A percentile compares a stretch with the other conserved stretches of the same genome.
phyloP scores from a whole-genome alignment of 106 monocot species.

The Phalaenopsis equestris region DNA sequence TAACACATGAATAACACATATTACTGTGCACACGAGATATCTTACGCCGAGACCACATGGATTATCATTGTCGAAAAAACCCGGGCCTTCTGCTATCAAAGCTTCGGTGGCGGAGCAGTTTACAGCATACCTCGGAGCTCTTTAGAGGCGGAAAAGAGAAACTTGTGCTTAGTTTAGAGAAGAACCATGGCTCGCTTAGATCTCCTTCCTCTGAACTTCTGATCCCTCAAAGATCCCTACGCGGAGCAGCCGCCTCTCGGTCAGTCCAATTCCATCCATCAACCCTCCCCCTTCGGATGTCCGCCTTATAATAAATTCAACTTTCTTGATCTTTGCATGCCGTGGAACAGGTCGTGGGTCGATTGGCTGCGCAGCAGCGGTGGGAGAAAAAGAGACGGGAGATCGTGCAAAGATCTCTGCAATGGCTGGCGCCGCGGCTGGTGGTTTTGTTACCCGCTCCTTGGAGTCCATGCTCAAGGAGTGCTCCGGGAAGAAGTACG shows the following conservation, averaged over 20 bases:
- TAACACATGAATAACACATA: too few relatives aligned
- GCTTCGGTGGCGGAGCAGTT: too few relatives aligned
- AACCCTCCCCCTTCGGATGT: not conserved
- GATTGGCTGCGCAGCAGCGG: not conserved
- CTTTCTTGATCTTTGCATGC: not conserved
- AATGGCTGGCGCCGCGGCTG: conserved; percentile 86
- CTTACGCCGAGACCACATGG: too few relatives aligned
- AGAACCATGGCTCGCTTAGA: too few relatives aligned
- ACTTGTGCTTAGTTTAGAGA: too few relatives aligned
- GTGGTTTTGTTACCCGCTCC: conserved; percentile 79
- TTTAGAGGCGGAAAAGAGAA: too few relatives aligned
- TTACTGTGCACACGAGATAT: too few relatives aligned
- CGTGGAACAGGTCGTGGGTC: not conserved
- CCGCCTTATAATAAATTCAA: not conserved
- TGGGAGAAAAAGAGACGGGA: not conserved
- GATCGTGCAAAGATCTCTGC: conserved; percentile 23
- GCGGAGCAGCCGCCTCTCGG: not conserved
- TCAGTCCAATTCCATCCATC: not conserved
- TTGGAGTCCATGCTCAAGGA: conserved; percentile 97
- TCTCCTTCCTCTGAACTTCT: too few relatives aligned
- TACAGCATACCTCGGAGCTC: too few relatives aligned
- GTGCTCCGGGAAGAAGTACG: conserved; percentile 65
- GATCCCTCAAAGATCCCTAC: not conserved
- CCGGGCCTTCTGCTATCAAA: too few relatives aligned
- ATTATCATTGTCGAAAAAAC: too few relatives aligned